phyloP scores from a whole-genome alignment of 495 filamentous ascomycete species.

The Barbatosphaeria neglecta region DNA sequence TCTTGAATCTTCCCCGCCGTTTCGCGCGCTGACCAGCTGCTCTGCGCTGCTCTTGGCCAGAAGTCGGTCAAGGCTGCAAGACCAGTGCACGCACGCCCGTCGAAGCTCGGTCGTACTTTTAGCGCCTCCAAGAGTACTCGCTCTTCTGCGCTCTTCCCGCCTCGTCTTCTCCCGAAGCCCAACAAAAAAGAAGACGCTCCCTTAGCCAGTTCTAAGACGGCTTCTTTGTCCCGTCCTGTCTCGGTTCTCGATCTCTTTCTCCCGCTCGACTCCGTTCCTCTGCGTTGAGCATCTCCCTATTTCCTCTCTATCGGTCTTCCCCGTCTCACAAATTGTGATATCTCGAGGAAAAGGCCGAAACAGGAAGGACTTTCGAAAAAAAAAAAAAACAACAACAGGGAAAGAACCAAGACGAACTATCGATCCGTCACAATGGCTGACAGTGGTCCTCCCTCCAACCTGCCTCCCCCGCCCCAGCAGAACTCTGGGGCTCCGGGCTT shows the following conservation, averaged over 20 bases:
- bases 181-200: neutral
- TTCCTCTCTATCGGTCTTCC: conserved; percentile 5
- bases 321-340: conserved; percentile 8
- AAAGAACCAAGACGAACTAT: neutral
- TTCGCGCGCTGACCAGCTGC: neutral
- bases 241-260: conserved; percentile 8
- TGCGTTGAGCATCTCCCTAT: neutral
- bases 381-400: too few species aligned
- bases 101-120: neutral
- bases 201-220: neutral
- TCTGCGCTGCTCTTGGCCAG: neutral
- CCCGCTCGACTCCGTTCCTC: conserved; percentile 6
- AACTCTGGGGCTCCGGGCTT: conserved; percentile 60
- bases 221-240: conserved; percentile 6
- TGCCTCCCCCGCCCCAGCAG: conserved; percentile 54
- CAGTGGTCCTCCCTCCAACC: conserved; percentile 45
- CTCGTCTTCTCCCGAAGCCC: too few species aligned
- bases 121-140: neutral
- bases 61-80: neutral
- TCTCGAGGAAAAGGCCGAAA: too few species aligned
- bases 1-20: neutral
- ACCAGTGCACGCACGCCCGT: neutral
- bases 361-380: neutral
- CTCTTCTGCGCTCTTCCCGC: neutral
- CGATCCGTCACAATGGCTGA: conserved; percentile 51